phyloP scores from a whole-genome alignment of 106 monocot species.

The Platanthera zijinensis region DNA sequence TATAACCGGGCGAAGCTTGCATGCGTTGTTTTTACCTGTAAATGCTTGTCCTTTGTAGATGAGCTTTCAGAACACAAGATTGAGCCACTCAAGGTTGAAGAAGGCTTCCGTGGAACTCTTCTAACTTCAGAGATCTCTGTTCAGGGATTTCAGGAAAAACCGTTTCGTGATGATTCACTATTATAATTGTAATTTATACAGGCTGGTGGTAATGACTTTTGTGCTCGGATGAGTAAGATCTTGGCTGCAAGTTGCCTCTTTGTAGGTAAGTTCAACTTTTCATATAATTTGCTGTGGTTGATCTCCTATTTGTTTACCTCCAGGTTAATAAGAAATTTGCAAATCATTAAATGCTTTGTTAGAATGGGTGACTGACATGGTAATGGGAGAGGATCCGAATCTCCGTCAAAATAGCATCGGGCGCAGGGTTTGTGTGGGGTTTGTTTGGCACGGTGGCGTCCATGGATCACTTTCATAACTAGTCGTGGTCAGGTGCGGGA shows the following conservation, averaged over 20 bases:
- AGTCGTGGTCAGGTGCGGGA: too few relatives aligned
- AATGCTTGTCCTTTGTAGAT: constrained; percentile 34
- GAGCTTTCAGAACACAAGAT: constrained; percentile 70
- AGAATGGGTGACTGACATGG: too few relatives aligned
- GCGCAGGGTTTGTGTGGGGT: too few relatives aligned
- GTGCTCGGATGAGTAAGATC: not conserved
- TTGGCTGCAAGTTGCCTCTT: not conserved
- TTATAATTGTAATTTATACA: not conserved
- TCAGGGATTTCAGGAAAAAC: constrained; percentile 26
- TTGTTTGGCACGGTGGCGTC: too few relatives aligned
- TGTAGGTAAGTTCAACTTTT: constrained; percentile 1
- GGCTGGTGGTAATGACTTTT: not conserved
- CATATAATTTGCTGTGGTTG: not conserved
- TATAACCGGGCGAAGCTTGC: not conserved
- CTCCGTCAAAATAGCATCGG: too few relatives aligned
- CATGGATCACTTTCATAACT: too few relatives aligned
- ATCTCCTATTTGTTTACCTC: constrained; percentile 6
- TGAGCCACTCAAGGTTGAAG: constrained; percentile 41
- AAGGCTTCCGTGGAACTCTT: constrained; percentile 96
- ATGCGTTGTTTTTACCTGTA: not conserved
- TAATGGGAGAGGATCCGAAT: too few relatives aligned
- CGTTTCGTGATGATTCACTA: not conserved
- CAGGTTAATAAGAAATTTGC: not conserved
- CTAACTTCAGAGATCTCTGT: constrained; percentile 45
- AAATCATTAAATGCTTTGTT: not conserved